These are phyloP conservation scores for Penicillium macrosclerotiorum DNA, from an alignment of 495 filamentous ascomycete genomes.

Conservation along the genomic window DNA sequence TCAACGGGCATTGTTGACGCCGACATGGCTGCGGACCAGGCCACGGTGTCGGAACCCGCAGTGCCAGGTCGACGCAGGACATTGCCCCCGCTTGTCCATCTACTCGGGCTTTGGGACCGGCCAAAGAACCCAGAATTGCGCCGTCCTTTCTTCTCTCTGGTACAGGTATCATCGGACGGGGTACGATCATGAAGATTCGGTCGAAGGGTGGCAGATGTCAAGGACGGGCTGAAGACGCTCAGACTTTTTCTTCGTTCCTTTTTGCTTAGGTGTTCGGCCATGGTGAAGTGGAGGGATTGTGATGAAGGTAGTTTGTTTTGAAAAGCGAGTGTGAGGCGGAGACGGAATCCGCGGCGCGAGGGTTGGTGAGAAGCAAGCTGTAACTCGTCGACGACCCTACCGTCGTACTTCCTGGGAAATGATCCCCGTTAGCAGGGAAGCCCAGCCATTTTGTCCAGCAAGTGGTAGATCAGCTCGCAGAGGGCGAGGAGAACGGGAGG, in stretches of 20 bases:
- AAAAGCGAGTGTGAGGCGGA: not conserved
- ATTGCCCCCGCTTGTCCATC: constrained; percentile 18
- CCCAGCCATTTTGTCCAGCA: constrained; percentile 5
- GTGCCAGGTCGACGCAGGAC: constrained; percentile 32
- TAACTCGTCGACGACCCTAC: constrained; percentile 36
- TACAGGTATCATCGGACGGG: constrained; percentile 36
- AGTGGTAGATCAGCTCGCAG: not conserved
- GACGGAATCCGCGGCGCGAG: constrained; percentile 8
- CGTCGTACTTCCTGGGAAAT: constrained; percentile 30
- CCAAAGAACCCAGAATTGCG: constrained; percentile 49
- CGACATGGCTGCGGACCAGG: constrained; percentile 20
- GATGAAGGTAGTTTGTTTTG: not conserved
- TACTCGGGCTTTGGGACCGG: constrained; percentile 23
- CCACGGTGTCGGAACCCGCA: constrained; percentile 26
- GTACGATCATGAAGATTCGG: constrained; percentile 33
- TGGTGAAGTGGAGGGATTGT: constrained; percentile 12
- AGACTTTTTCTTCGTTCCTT: constrained; percentile 48
- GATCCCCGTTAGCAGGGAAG: constrained; percentile 11
- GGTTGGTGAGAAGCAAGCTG: constrained; percentile 15
- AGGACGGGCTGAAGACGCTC: constrained; percentile 37
- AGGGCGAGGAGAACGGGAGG: not conserved
- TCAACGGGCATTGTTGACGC: constrained; percentile 27
- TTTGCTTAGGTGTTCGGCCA: constrained; percentile 39
- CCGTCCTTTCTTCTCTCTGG: constrained; percentile 37
- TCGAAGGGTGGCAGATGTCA: constrained; percentile 19